Evolutionary conservation across 2,329 filamentous ascomycete species (phyloP).

Genomic region (Fusarium sororula): DNA sequence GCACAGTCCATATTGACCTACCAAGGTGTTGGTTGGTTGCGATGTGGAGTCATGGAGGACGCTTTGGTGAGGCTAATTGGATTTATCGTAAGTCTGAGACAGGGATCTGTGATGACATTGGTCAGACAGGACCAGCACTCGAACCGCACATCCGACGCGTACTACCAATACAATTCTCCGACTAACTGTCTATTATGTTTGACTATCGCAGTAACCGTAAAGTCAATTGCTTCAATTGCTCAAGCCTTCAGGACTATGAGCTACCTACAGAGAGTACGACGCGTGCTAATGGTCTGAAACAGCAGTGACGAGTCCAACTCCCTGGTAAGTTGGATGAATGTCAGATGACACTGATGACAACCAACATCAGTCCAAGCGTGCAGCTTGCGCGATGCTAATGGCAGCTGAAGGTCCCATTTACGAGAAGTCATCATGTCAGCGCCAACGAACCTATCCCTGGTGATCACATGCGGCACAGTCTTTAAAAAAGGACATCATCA

Average conservation of each 20-base stretch:
- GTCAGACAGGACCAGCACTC: not conserved
- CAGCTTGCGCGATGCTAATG: not conserved
- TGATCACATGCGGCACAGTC: not conserved
- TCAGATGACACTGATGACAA: not conserved
- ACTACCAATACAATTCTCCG: not conserved
- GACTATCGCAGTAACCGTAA: not conserved
- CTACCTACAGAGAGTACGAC: not conserved
- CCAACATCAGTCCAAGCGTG: not conserved
- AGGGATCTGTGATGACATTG: not conserved
- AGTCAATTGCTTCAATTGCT: no score
- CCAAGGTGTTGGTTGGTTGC: not conserved
- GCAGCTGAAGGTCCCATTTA: not conserved
- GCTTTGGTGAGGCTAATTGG: not conserved
- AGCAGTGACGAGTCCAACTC: not conserved
- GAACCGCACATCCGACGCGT: not conserved
- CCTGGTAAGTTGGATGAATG: not conserved
- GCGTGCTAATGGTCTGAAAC: not conserved
- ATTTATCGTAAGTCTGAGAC: not conserved
- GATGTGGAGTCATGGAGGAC: not conserved
- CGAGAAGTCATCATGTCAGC: not conserved
- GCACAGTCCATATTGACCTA: not conserved
- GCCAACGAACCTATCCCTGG: not conserved
- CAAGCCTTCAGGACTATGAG: not conserved
- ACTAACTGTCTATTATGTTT: not conserved
- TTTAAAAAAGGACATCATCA: no score